Evolutionary conservation across 2,329 filamentous ascomycete genomes (phyloP), one percentile per base, ranked within the genome.

Genomic region (Botrytis tulipae): DNA sequence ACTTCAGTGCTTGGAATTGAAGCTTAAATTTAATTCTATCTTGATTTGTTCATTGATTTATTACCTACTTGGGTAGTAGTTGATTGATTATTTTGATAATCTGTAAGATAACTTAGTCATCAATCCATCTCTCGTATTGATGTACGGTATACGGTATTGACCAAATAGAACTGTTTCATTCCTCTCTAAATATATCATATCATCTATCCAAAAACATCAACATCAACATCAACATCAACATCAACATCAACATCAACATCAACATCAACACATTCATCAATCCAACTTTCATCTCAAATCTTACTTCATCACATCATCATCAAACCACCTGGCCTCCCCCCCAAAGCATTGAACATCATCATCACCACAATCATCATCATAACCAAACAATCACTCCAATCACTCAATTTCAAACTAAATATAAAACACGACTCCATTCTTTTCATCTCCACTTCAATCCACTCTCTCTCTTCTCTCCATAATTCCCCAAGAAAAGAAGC

Each of bases 401-500:
- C 60, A 42, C 16, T 62, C 37, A 20, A 29, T 12, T 6, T 12
- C 37, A 42, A 63, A 63, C 61, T 42, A 29, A 63, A 42, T 32
- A 63, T 63, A 63, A 63, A 63, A 63, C 61, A 63, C 37, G 8
- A 12, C 61, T 63, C 61, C 61, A n/a, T 29, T 62, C n/a, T n/a
- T 54, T 18, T 44, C 37, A 18, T 63, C 61, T 63, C 61, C 60
- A 62, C 60, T 42, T 25, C 4, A 16, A 9, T 18, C 51, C 51
- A 57, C 32, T 14, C 51, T 22, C 44, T 10, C 44, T 48, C 44
- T 48, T 10, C 22, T 25, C 37, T 40, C 35, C 60, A 42, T n/a
- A 42, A 40, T 62, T 42, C 60, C 35, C 60, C 60, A 16, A 61
- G 37, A 61, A 61, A 25, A n/a, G 25, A 51, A 51, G 48, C 48